Evolutionary conservation across 441 rosid species (phyloP), one percentile per base, ranked within the genome.

Genomic region (Gossypium laxum): DNA sequence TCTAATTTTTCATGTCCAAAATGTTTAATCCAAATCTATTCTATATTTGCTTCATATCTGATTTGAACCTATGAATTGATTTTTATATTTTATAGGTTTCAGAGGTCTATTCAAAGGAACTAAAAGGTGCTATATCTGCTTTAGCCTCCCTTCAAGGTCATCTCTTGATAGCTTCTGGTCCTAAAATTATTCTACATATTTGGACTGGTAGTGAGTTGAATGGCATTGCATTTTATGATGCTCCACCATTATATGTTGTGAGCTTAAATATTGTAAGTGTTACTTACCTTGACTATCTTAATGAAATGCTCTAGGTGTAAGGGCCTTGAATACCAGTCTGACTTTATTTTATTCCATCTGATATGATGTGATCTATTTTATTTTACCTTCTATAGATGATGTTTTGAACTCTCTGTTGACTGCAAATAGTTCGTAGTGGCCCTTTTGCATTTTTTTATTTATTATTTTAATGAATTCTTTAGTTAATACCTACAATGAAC

Each of bases 81-180:
- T 43, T 57, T 45, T 45, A 47, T 60, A 71, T 66, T 30, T 7
- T 5, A 28, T 69, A 92, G 99, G 97, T 89, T 75, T 76, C 98
- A 14, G 98, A 94, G 82, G 97, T 92, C 58, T 94, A 92, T 82
- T 89, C 96, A n/a, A 94, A 87, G 83, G 98, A 94, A 82, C 82
- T 92, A 79, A 94, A 92, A 82, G 98, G 98, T 78, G 97, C 97
- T 67, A 91, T 94, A 83, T 94, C 99, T 70, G 99, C 99, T 77
- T 85, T 94, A 78, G 97, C 99, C 72, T 83, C 99, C 55, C 97
- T 94, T 81, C 97, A 94, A 89, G 99, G 99, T 60, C 96, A 88
- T 80, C 90, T 94, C 65, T 75, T 94, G 79, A 86, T 94, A 82
- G 96, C 98, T 71, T 87, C 96, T 69, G 99, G 99, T 81, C 99